phyloP scores from a whole-genome alignment of 768 basidiomycete species.

The Tulasnella sp. region DNA sequence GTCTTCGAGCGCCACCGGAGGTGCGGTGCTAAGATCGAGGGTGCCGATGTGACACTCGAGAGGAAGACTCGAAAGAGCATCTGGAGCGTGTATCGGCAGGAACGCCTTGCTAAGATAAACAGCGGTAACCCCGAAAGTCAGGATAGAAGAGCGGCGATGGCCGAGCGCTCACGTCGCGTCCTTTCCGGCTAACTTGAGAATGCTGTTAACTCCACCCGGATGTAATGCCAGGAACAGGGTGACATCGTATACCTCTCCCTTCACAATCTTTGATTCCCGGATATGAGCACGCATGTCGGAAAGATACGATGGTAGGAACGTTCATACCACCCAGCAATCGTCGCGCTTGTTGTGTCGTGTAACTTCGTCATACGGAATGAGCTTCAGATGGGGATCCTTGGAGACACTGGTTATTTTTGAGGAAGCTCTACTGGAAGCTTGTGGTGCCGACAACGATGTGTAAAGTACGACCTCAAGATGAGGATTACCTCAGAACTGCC shows the following conservation, averaged over 20 bases:
- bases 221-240: slow-evolving; percentile 39
- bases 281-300: not conserved
- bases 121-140: no score
- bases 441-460: no score
- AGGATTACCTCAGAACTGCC: no score
- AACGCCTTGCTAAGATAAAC: slow-evolving; percentile 42
- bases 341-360: slow-evolving; percentile 10
- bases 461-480: no score
- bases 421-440: no score
- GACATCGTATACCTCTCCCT: slow-evolving; percentile 17
- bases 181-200: slow-evolving; percentile 70
- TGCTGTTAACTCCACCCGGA: slow-evolving; percentile 71
- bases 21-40: slow-evolving; percentile 32
- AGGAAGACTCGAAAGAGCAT: slow-evolving; percentile 60
- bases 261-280: slow-evolving; percentile 5
- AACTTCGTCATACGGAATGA: slow-evolving; percentile 14
- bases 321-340: slow-evolving; percentile 17
- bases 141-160: not conserved
- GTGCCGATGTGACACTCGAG: slow-evolving; percentile 60
- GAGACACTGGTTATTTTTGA: no score
- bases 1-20: slow-evolving; percentile 30
- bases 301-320: not conserved
- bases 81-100: slow-evolving; percentile 75
- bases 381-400: not conserved
- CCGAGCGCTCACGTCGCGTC: slow-evolving; percentile 42